These are phyloP conservation scores for Nitzschia putrida DNA, from an alignment of 108 stramenopile genomes.

Conservation along the genomic window DNA sequence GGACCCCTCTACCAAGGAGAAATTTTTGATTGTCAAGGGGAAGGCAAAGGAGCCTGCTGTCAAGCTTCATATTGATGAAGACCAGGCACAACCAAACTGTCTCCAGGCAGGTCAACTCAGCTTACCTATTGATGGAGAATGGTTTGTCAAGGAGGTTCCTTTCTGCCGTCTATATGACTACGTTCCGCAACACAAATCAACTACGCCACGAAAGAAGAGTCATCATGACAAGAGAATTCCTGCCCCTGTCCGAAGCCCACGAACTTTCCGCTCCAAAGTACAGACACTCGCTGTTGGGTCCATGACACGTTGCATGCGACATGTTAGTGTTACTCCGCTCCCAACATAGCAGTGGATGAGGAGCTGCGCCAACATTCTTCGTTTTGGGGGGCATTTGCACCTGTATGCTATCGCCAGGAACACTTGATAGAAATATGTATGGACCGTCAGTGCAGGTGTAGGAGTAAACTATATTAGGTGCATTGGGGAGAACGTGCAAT, in stretches of 20 bases:
- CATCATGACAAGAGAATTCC: constrained; percentile 5
- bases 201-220: neutral
- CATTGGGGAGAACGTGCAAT: too few species aligned
- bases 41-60: constrained; percentile 20
- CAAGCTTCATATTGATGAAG: constrained; percentile 5
- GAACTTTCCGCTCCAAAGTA: constrained; percentile 2
- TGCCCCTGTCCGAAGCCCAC: constrained; percentile 4
- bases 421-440: too few species aligned
- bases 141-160: constrained; percentile 21
- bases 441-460: too few species aligned
- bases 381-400: too few species aligned
- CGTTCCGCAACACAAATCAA: neutral
- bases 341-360: neutral
- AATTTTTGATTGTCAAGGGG: constrained; percentile 28
- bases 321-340: constrained; percentile 2
- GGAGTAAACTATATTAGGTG: too few species aligned
- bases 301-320: constrained; percentile 6
- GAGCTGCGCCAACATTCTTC: too few species aligned
- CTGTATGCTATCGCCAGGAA: too few species aligned
- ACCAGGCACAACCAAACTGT: constrained; percentile 5
- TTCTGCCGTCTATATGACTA: constrained; percentile 21
- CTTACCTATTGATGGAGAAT: constrained; percentile 5
- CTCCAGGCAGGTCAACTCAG: constrained; percentile 17
- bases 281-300: constrained; percentile 16
- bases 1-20: constrained; percentile 22